Percentiles rank a stretch among this genome's conserved stretches.
Evolutionary conservation across 306 rosid species (phyloP).

Genomic region (Sphenostylis stenocarpa): DNA sequence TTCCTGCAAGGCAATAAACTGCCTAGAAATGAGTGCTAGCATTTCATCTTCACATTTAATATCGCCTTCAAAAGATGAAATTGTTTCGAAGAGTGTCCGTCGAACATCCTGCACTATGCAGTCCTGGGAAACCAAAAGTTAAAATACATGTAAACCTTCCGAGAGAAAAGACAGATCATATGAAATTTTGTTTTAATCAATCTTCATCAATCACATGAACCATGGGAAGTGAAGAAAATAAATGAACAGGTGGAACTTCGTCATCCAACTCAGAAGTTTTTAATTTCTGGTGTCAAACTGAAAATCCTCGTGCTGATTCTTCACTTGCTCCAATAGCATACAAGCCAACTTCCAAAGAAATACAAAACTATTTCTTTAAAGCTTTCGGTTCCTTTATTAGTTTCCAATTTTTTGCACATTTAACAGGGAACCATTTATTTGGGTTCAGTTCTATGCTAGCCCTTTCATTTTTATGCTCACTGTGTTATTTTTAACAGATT

Average conservation of each 20-base stretch:
- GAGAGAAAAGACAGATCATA: neutral
- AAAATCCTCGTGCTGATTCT: constrained; percentile 7
- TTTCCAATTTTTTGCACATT: neutral
- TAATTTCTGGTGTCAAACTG: neutral
- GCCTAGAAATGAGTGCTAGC: constrained; percentile 47
- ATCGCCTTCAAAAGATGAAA: constrained; percentile 56
- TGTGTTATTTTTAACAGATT: neutral
- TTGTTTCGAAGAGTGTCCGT: constrained; percentile 50
- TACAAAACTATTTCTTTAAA: neutral
- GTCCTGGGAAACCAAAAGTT: constrained; percentile 50
- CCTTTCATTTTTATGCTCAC: constrained; percentile 12
- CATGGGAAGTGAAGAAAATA: constrained; percentile 4
- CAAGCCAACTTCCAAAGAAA: constrained; percentile 12
- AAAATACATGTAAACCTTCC: neutral
- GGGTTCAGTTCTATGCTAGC: neutral
- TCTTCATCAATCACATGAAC: neutral
- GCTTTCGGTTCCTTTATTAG: constrained; percentile 10
- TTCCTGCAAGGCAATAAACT: constrained; percentile 50
- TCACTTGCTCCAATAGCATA: neutral
- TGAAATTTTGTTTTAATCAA: neutral
- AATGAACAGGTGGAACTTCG: neutral
- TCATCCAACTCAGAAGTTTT: neutral
- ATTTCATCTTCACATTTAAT: constrained; percentile 45
- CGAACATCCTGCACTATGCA: constrained; percentile 58
- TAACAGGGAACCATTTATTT: constrained; percentile 8